These are phyloP conservation scores for Sugiyamaella mastotermitis DNA, from an alignment of 805 yeast genomes.

Conservation along the genomic window DNA sequence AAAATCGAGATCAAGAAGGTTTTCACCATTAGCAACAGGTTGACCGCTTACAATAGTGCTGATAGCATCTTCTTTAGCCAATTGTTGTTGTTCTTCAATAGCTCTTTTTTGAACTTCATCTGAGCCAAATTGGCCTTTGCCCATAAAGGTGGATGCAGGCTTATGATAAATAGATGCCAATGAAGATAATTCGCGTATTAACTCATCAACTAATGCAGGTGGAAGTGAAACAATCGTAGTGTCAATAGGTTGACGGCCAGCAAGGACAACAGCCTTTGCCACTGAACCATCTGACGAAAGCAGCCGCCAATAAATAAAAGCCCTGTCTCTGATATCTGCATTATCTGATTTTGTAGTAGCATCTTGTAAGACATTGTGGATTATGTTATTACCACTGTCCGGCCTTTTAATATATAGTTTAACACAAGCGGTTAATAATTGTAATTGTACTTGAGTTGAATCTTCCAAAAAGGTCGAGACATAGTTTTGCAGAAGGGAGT, in stretches of 20 bases:
- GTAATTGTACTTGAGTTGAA: slow-evolving; percentile 67
- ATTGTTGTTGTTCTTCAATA: slow-evolving; percentile 68
- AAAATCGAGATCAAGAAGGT: slow-evolving; percentile 79
- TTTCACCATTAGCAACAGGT: slow-evolving; percentile 62
- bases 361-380: slow-evolving; percentile 68
- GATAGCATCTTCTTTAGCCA: slow-evolving; percentile 67
- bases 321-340: slow-evolving; percentile 85
- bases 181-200: slow-evolving; percentile 72
- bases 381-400: slow-evolving; percentile 53
- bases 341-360: slow-evolving; percentile 75
- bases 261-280: slow-evolving; percentile 54
- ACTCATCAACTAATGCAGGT: slow-evolving; percentile 57
- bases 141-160: slow-evolving; percentile 63
- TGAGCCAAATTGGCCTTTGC: slow-evolving; percentile 36
- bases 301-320: slow-evolving; percentile 81
- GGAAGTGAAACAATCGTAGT: slow-evolving; percentile 69
- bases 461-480: slow-evolving; percentile 55
- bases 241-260: slow-evolving; percentile 63
- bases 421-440: slow-evolving; percentile 68
- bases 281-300: slow-evolving; percentile 76
- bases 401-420: slow-evolving; percentile 64
- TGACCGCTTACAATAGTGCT: slow-evolving; percentile 24
- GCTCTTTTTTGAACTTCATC: slow-evolving; percentile 41
- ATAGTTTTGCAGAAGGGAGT: slow-evolving; percentile 36
- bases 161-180: slow-evolving; percentile 85